Evolutionary conservation across 176 grass and related monocot species (phyloP), one percentile per base, ranked within the genome.

Genomic region (Olyra latifolia): DNA sequence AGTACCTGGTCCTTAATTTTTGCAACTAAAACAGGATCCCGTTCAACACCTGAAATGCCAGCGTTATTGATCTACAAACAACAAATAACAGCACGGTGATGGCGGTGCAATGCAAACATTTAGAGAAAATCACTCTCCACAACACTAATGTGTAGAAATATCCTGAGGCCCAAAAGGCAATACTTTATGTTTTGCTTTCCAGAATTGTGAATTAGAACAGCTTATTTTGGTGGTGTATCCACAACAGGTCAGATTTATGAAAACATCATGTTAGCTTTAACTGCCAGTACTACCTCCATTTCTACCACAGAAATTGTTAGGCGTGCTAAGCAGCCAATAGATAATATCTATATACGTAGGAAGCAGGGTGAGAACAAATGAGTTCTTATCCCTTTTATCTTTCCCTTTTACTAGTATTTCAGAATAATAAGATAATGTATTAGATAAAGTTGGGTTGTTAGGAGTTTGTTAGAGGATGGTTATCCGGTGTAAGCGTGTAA

Each of bases 1-100:
- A 63, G 27, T 65, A 85, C 87, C 82, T 85, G 78, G 30, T 89
- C 72, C 50, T 85, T 89, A 16, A 89, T 4, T 76, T 81, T 28
- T 0, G 87, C 76, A 77, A 82, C 48, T 22, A 89, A 71, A 82
- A 66, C 66, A 43, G 77, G 87, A 81, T 86, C 82, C 5, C 84
- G 66, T 13, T 74, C 28, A 38, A 87, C 85, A 58, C 89, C 89
- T 65, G 83, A 52, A 84, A 94, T 74, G 14, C 80, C 89, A 7
- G 83, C 92, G 74, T 91, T 94, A 10, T 94, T 94, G 64, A 94
- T 82, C 89, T 94, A 63, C 24, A 88, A 17, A 66, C 1, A 69
- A 27, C 2, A 79, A 10, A 10, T 44, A 40, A 76, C 4, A 29
- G 12, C 14, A 66, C 0, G 24, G 10, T 69, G 59, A 52, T 53